These are phyloP conservation scores for Cryptococcus sp. DNA, from an alignment of 1,284 basidiomycete genomes.

Conservation along the genomic window DNA sequence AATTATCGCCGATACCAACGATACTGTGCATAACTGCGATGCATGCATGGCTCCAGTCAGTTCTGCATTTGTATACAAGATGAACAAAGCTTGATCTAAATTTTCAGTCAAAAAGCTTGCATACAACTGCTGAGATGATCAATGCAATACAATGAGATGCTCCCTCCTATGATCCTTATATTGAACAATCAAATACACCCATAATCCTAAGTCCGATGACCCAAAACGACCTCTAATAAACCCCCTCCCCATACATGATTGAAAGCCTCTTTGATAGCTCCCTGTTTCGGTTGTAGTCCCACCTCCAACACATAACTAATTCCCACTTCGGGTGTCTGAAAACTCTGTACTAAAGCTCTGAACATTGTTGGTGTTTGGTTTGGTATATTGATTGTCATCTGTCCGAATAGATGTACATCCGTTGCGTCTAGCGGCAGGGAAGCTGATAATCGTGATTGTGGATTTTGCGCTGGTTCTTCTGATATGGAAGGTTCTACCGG, in stretches of 20 bases:
- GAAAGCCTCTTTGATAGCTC: slow-evolving; percentile 32
- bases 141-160: too few species aligned
- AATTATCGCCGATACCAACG: background rate
- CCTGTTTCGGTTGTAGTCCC: slow-evolving; percentile 26
- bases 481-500: slow-evolving; percentile 5
- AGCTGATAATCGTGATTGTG: slow-evolving; percentile 1
- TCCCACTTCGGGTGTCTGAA: slow-evolving; percentile 29
- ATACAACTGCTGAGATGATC: too few species aligned
- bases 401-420: slow-evolving; percentile 31
- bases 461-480: background rate
- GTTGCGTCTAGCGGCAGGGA: slow-evolving; percentile 17
- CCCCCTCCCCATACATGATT: slow-evolving; percentile 35
- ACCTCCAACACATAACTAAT: slow-evolving; percentile 32
- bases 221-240: slow-evolving; percentile 31
- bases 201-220: slow-evolving; percentile 1
- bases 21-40: too few species aligned
- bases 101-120: too few species aligned
- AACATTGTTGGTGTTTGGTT: slow-evolving; percentile 4
- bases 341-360: slow-evolving; percentile 23
- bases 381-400: slow-evolving; percentile 11
- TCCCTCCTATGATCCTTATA: too few species aligned
- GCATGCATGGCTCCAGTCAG: too few species aligned
- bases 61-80: too few species aligned
- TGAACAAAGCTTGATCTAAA: too few species aligned
- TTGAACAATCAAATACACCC: too few species aligned